Conservation (phyloP, 352 stramenopile genomes). For the Phytophthora fragariaefolia region DNA sequence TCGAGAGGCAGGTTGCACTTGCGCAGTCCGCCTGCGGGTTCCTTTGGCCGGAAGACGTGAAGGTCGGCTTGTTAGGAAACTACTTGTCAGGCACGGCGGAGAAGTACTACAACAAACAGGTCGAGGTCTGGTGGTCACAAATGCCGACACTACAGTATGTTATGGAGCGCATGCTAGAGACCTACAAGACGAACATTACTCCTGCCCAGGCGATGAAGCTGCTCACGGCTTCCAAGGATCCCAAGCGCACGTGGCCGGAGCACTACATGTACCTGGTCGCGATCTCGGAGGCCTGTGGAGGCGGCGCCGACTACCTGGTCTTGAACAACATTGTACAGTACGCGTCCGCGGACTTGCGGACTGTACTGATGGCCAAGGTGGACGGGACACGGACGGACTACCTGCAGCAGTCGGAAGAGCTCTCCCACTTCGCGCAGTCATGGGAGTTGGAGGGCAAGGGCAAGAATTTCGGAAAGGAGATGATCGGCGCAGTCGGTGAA, state of each 20-base stretch:
- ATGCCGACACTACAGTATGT: too few relatives aligned
- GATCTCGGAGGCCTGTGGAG: not conserved
- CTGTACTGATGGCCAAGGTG: slow-evolving; percentile 16
- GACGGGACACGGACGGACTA: not conserved
- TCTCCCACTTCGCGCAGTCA: slow-evolving; percentile 2
- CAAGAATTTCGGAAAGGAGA: too few relatives aligned
- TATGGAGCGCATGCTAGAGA: too few relatives aligned
- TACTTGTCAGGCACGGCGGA: too few relatives aligned
- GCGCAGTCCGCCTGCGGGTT: slow-evolving; percentile 1
- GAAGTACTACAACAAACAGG: too few relatives aligned
- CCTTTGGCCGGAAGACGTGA: too few relatives aligned
- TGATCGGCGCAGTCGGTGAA: too few relatives aligned
- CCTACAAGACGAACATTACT: too few relatives aligned
- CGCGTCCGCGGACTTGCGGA: slow-evolving; percentile 15
- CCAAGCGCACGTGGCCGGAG: not conserved
- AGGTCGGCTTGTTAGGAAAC: too few relatives aligned
- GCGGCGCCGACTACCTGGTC: slow-evolving; percentile 15
- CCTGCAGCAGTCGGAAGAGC: slow-evolving; percentile 1
- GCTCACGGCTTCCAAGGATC: too few relatives aligned
- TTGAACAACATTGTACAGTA: slow-evolving; percentile 28
- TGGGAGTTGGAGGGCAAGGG: not conserved
- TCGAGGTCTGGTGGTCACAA: too few relatives aligned
- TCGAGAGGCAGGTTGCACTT: not conserved
- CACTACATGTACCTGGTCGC: slow-evolving; percentile 13
- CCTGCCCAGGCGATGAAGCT: too few relatives aligned